Evolutionary conservation across 2,329 filamentous ascomycete species (phyloP), one percentile per base, ranked within the genome.

Genomic region (Decorospora gaudefroyi): DNA sequence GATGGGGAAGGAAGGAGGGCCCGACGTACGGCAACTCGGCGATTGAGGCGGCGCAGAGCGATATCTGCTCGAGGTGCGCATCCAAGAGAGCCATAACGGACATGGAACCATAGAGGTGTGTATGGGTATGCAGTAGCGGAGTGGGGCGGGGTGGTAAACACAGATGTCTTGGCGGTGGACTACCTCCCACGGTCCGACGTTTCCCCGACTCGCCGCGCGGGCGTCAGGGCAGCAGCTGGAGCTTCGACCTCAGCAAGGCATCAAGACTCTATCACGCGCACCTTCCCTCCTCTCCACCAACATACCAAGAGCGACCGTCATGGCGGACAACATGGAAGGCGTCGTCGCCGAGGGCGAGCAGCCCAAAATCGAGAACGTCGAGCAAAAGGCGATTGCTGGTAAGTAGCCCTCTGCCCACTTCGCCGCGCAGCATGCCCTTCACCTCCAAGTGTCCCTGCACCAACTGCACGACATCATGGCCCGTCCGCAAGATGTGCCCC

Each of bases 311-410:
- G 48, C 57, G 48, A 56, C 49, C 55, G 62, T 41, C 44, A 78
- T 78, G 75, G 74, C 74, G 50, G 75, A 77, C 55, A 73, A 71
- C 64, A 78, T 78, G 75, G 75, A 77, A 69, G 72, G 71, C 55
- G 71, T 74, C 55, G 70, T 72, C 54, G 53, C 59, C 42, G 71
- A 63, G 57, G 68, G 67, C 47, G 71, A 74, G 53, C 64, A 73
- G 65, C 64, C 67, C 42, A 70, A 68, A 45, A 61, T 61, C 36
- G 70, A 72, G 50, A 71, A 71, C 43, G 68, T 69, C 11, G 65
- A 69, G 57, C 64, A 71, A 51, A 70, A 69, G 64, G 63, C 67
- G 29, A 67, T 72, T 30, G 59, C 63, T 38, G 70, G 70, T 72
- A 62, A 57, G 70, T 29, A 27, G 22, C 32, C 27, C 33, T 26